Evolutionary conservation across 148 eudicot genomes (phyloP).

Genomic region (Amaranthus cruentus): DNA sequence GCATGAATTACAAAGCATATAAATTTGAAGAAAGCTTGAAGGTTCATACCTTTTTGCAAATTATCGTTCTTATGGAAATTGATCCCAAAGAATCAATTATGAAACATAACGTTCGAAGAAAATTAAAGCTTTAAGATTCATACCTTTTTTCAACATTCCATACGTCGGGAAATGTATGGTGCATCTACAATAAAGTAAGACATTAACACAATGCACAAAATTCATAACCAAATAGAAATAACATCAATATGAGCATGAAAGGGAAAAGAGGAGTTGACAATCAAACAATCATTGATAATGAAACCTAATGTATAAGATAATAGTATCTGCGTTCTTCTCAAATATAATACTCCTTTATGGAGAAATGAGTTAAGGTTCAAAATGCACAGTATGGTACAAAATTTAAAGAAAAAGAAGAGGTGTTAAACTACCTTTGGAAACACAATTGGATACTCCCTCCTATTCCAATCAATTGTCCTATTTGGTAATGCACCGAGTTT

Average conservation of each 20-base stretch:
- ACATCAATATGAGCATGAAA: slow-evolving; percentile 7
- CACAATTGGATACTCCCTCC: background rate
- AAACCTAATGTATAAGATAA: background rate
- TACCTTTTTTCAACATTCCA: slow-evolving; percentile 90
- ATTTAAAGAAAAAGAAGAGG: background rate
- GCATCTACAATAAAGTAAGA: slow-evolving; percentile 50
- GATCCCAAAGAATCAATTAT: background rate
- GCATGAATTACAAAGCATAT: background rate
- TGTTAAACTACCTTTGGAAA: background rate
- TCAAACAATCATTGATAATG: background rate
- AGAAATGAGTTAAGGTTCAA: background rate
- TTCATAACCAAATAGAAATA: background rate
- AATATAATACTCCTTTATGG: background rate
- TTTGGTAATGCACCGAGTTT: too few relatives aligned
- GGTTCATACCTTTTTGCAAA: slow-evolving; percentile 64
- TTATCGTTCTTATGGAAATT: slow-evolving; percentile 85
- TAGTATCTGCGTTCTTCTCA: background rate
- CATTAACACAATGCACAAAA: background rate
- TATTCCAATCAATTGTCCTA: too few relatives aligned
- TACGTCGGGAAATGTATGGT: slow-evolving; percentile 80
- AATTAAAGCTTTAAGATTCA: background rate
- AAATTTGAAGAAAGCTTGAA: background rate
- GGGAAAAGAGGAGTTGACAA: background rate
- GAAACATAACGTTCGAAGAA: background rate
- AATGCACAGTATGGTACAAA: background rate